Base-by-base conservation (phyloP, 2,329 filamentous ascomycete species). In the Scedosporium apiospermum region DNA sequence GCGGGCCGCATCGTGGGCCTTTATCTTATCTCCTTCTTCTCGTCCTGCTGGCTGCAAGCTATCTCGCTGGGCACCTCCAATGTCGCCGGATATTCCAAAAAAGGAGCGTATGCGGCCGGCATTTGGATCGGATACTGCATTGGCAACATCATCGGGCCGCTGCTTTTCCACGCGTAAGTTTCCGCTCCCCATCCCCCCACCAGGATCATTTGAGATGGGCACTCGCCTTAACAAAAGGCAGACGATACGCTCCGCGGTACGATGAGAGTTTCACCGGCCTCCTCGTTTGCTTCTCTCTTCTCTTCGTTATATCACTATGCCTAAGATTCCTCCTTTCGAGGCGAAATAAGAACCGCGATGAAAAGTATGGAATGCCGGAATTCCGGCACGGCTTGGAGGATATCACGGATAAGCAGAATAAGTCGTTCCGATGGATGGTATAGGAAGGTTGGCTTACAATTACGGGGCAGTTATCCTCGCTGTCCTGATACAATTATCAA, bases 321-420 rank as follows among this genome's bases (percentile, higher is more conserved):
- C 66, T 74, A 5, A 65, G 73, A 2, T 67, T 71, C 34, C 59
- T 69, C 12, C 64, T 69, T n/a, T 68, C 61, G 4, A 58, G 64
- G 12, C 65, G 75, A 61, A 75, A 75, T 61, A 67, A 64, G 26
- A 69, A 63, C 27, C 67, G 72, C 34, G 69, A 75, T 12, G 58
- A 57, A 42, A 62, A 69, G 16, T 70, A 72, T 44, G 72, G 75
- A n/a, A 63, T 72, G 9, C 67, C 68, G 5, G 69, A 69, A n/a
- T 64, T 72, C 62, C 68, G 68, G n/a, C 72, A 75, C 26, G 74
- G 73, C 0, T 73, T 76, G 46, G 73, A 76, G 57, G 74, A 77
- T 58, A 68, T 75, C 53, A 76, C 75, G 7, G 75, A 78, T 60
- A 70, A 67, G 60, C 44, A 71, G 14, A 75, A 76, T 18, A 59